Percentiles rank a stretch among this genome's conserved stretches.
Evolutionary conservation across 306 rosid genomes (phyloP).

Genomic region (Potentilla sterilis): DNA sequence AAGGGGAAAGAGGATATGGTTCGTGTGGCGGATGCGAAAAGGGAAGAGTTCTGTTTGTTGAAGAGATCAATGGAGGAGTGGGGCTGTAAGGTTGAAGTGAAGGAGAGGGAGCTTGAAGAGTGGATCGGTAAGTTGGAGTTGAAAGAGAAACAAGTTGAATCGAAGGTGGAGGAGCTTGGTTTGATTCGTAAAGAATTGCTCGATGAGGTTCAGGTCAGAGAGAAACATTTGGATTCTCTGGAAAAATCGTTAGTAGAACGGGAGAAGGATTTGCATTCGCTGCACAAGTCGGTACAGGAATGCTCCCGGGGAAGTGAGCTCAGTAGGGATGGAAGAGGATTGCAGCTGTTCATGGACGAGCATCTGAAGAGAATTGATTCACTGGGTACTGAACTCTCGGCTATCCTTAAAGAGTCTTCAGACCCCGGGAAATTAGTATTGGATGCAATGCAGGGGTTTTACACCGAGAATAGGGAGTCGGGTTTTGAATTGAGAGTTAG

Average conservation of each 20-base stretch:
- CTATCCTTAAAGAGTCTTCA: conserved; percentile 29
- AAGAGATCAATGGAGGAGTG: conserved; percentile 18
- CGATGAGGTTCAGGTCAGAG: conserved; percentile 29
- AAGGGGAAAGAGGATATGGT: background rate
- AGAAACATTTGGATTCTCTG: background rate
- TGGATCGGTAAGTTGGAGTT: background rate
- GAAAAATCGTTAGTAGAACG: background rate
- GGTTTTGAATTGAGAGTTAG: conserved; percentile 30
- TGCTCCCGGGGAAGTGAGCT: conserved; percentile 23
- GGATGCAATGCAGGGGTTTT: conserved; percentile 50
- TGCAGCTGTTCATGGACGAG: conserved; percentile 34
- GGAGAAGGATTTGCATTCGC: conserved; percentile 11
- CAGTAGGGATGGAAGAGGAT: conserved; percentile 20
- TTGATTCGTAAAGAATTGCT: conserved; percentile 21
- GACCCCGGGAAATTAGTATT: conserved; percentile 47
- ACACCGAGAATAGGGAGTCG: conserved; percentile 24
- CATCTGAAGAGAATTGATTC: conserved; percentile 33
- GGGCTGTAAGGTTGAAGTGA: background rate
- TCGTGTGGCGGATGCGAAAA: background rate
- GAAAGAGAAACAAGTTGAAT: conserved; percentile 4
- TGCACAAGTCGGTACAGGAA: conserved; percentile 16
- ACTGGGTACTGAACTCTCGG: conserved; percentile 18
- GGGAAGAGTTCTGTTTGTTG: conserved; percentile 1
- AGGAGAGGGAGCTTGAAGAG: conserved; percentile 10
- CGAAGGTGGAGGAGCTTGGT: conserved; percentile 10